A percentile compares a stretch with the other conserved stretches of the same genome.
phyloP scores from a whole-genome alignment of 2,329 filamentous ascomycete species.

The Fusarium protoensiforme region DNA sequence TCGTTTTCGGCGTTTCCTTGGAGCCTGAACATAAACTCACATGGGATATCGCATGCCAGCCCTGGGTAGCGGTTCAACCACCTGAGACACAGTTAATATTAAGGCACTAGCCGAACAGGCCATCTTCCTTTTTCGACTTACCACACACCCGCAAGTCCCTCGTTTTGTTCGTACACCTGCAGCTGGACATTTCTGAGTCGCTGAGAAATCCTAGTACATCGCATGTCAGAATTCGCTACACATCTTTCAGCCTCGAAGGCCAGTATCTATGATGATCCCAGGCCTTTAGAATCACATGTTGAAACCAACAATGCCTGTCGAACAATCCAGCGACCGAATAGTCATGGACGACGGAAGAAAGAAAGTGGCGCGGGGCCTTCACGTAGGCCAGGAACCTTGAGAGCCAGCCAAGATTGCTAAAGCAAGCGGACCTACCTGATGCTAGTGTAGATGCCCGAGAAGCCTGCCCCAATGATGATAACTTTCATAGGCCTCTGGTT shows the following conservation, averaged over 20 bases:
- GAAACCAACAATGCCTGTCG: too few species aligned
- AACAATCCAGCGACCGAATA: background rate
- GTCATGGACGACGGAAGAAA: background rate
- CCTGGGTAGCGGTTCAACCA: conserved; percentile 23
- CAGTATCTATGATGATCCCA: too few species aligned
- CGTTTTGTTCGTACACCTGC: conserved; percentile 13
- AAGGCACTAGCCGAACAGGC: background rate
- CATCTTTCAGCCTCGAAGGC: background rate
- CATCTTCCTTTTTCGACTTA: background rate
- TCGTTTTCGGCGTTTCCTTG: rapidly evolving
- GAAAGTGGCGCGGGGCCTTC: too few species aligned
- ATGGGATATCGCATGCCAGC: conserved; percentile 22
- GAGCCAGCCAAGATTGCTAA: background rate
- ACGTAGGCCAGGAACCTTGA: too few species aligned
- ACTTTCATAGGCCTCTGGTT: conserved; percentile 18
- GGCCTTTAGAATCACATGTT: too few species aligned
- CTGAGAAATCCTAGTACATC: conserved; percentile 7
- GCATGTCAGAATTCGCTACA: background rate
- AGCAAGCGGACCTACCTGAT: conserved; percentile 1
- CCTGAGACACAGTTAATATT: background rate
- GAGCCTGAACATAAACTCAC: background rate
- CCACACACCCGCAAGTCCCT: conserved; percentile 10
- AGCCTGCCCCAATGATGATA: conserved; percentile 17
- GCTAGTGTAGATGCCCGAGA: conserved; percentile 17
- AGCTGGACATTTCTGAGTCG: conserved; percentile 13